Conservation (phyloP, 1,284 basidiomycete genomes). For the Polyporus tsugae region DNA sequence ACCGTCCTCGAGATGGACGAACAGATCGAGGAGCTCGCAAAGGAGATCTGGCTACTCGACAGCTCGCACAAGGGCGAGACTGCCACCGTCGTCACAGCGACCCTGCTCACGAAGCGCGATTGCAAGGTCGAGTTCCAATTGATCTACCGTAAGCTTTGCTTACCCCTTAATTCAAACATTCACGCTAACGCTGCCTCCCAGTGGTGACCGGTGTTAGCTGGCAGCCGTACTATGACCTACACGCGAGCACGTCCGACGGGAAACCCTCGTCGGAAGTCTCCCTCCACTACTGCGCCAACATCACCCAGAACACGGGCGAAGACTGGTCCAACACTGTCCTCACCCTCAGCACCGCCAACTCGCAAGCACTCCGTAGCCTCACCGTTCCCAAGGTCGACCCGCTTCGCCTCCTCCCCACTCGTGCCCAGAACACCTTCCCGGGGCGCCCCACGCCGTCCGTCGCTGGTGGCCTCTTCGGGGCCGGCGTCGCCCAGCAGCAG, state of each 20-base stretch:
- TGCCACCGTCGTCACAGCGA: slow-evolving; percentile 47
- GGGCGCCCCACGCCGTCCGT: no score
- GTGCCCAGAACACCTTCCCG: no score
- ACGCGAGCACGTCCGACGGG: slow-evolving; percentile 56
- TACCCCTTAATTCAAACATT: neutral
- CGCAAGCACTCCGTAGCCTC: slow-evolving; percentile 14
- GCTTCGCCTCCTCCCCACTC: no score
- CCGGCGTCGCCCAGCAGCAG: no score
- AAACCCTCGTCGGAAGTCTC: slow-evolving; percentile 52
- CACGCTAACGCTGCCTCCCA: slow-evolving; percentile 1
- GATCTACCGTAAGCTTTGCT: slow-evolving; percentile 58
- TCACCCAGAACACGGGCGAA: slow-evolving; percentile 66
- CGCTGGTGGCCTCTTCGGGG: no score
- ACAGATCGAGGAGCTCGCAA: slow-evolving; percentile 47
- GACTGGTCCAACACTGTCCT: slow-evolving; percentile 53
- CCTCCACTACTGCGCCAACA: slow-evolving; percentile 62
- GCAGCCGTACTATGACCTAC: slow-evolving; percentile 66
- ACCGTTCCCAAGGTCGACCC: slow-evolving; percentile 15
- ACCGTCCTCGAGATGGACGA: slow-evolving; percentile 50
- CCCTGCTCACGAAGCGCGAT: slow-evolving; percentile 48
- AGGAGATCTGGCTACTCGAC: slow-evolving; percentile 35
- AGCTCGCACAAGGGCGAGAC: slow-evolving; percentile 46
- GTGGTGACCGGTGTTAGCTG: slow-evolving; percentile 61
- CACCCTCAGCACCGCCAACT: slow-evolving; percentile 25
- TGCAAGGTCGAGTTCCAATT: slow-evolving; percentile 52